Percentiles rank a stretch among this genome's conserved stretches.
Conservation (phyloP, 2,329 filamentous ascomycete species). For the Aspergillus melleus region DNA sequence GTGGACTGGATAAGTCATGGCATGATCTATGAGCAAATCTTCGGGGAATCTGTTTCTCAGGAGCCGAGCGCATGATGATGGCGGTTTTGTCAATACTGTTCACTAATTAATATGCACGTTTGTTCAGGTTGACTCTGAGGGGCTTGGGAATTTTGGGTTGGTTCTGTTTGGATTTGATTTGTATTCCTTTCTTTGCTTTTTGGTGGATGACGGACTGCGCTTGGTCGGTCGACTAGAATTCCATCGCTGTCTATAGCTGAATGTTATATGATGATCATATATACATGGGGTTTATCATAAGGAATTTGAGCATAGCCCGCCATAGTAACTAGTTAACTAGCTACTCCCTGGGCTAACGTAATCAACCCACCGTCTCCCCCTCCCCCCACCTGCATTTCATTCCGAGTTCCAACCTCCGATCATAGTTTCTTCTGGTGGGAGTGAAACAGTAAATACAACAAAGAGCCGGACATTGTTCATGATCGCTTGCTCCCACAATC, state of each 20-base stretch:
- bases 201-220: background rate
- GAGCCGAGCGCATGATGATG: conserved; percentile 9
- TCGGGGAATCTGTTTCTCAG: conserved; percentile 27
- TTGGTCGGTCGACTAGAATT: background rate
- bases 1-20: conserved; percentile 62
- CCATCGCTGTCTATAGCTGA: background rate
- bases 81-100: background rate
- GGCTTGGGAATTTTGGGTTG: background rate
- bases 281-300: too few relatives aligned
- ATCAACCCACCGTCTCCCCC: background rate
- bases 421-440: background rate
- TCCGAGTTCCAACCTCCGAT: background rate
- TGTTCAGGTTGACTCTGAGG: background rate
- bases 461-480: too few relatives aligned
- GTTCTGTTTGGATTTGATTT: background rate
- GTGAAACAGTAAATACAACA: background rate
- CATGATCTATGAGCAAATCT: conserved; percentile 57
- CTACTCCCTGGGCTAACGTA: background rate
- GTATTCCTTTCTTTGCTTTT: background rate
- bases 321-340: too few relatives aligned
- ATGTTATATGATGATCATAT: background rate
- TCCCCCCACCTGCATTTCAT: background rate
- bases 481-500: background rate
- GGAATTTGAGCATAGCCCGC: too few relatives aligned
- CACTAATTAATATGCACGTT: background rate